Percentiles rank a stretch among this genome's conserved stretches.
These are phyloP conservation scores for Vigna mungo DNA, from an alignment of 306 rosid genomes.

Conservation along the genomic window DNA sequence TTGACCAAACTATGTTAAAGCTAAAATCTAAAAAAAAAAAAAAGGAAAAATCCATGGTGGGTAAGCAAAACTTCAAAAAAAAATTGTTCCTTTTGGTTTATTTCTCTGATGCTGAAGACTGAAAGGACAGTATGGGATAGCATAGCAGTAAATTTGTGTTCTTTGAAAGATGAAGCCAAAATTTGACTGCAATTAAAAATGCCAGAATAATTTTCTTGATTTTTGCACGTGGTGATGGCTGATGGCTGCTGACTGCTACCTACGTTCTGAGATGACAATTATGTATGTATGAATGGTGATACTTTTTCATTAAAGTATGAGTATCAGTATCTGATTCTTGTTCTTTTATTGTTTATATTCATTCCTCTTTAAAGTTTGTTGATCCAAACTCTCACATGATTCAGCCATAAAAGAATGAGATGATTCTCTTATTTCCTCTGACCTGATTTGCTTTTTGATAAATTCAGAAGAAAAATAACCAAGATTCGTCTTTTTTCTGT, in stretches of 20 bases:
- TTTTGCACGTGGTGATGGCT: constrained; percentile 10
- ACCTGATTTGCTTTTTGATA: neutral
- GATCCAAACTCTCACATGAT: neutral
- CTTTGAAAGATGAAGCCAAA: neutral
- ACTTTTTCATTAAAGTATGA: neutral
- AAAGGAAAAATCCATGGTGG: neutral
- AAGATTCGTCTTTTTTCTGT: neutral
- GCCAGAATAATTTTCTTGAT: neutral
- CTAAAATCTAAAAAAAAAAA: neutral
- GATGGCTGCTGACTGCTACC: neutral
- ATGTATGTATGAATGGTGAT: neutral
- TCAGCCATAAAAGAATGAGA: neutral
- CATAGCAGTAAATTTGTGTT: too few species aligned
- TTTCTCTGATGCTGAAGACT: neutral
- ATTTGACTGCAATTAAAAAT: constrained; percentile 10
- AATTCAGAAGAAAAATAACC: neutral
- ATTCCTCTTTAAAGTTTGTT: neutral
- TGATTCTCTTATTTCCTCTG: neutral
- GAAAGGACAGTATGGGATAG: neutral
- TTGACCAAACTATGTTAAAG: constrained; percentile 18
- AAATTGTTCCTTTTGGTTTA: constrained; percentile 16
- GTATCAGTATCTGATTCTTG: neutral
- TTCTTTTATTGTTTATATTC: neutral
- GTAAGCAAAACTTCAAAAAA: neutral
- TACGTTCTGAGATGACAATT: neutral